A percentile compares a stretch with the other conserved stretches of the same genome.
Evolutionary conservation across 1,284 basidiomycete genomes (phyloP).

Genomic region (Malassezia obtusa): DNA sequence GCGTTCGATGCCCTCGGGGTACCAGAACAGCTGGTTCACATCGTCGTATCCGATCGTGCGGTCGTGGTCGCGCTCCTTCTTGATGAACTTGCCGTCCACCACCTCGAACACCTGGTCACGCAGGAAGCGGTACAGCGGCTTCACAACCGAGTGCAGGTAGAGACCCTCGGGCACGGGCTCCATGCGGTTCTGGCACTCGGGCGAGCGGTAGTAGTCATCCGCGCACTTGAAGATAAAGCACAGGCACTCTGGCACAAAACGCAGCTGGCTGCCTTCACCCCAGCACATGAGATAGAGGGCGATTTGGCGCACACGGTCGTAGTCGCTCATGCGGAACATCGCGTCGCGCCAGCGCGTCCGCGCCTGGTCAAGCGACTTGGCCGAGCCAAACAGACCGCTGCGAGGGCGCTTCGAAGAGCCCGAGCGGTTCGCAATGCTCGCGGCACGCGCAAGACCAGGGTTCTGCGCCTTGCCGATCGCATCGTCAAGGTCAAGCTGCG

Average conservation of each 20-base stretch:
- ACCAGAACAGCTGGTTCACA: conserved; percentile 99
- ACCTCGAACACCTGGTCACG: conserved; percentile 97
- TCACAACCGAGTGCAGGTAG: conserved; percentile 80
- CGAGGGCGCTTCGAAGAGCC: conserved; percentile 18
- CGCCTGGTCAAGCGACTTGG: conserved; percentile 69
- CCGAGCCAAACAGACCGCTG: conserved; percentile 51
- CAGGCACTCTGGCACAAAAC: conserved; percentile 93
- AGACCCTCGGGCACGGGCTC: conserved; percentile 92
- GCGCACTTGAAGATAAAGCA: conserved; percentile 99
- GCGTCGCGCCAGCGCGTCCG: conserved; percentile 89
- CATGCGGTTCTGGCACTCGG: conserved; percentile 90
- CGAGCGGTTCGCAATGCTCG: conserved; percentile 59
- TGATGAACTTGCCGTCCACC: conserved; percentile 84
- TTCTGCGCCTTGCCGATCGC: conserved; percentile 87
- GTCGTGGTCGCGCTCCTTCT: conserved; percentile 81
- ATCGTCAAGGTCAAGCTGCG: conserved; percentile 95
- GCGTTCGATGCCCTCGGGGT: conserved; percentile 91
- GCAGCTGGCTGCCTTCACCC: conserved; percentile 96
- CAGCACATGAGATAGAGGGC: conserved; percentile 91
- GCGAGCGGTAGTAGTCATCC: conserved; percentile 96
- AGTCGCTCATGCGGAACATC: conserved; percentile 98
- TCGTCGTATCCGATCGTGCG: conserved; percentile 97
- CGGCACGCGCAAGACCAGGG: conserved; percentile 73
- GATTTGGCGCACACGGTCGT: conserved; percentile 91
- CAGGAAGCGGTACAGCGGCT: conserved; percentile 93